Conservation (phyloP, 495 filamentous ascomycete genomes). For the Hapsidospora chrysogenum region DNA sequence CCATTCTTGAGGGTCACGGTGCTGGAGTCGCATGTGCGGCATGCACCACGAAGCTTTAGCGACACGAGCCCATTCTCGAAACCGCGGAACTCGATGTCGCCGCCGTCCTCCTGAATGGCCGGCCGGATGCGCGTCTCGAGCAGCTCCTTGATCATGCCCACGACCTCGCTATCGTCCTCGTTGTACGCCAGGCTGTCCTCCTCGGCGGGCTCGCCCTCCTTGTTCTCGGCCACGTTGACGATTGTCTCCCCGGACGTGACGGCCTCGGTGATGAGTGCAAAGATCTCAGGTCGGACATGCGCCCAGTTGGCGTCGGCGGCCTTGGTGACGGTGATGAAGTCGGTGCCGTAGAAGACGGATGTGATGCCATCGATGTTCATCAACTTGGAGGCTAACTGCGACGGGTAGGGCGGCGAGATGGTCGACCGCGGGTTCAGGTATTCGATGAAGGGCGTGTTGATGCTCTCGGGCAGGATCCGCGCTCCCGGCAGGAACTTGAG, state of each 20-base stretch:
- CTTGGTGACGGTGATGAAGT: conserved; percentile 96
- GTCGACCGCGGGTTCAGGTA: conserved; percentile 81
- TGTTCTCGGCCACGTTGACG: conserved; percentile 54
- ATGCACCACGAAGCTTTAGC: conserved; percentile 82
- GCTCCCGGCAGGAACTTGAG: conserved; percentile 91
- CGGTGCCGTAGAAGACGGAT: conserved; percentile 82
- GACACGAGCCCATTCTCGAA: conserved; percentile 75
- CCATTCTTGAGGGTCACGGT: conserved; percentile 92
- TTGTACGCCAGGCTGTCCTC: conserved; percentile 61
- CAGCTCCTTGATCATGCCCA: conserved; percentile 98
- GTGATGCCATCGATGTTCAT: conserved; percentile 85
- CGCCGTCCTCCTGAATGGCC: conserved; percentile 92
- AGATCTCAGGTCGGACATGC: conserved; percentile 87
- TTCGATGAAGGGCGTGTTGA: conserved; percentile 68
- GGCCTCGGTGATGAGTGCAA: conserved; percentile 82
- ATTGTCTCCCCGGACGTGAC: conserved; percentile 70
- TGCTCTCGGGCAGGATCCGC: conserved; percentile 50
- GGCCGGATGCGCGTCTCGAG: conserved; percentile 88
- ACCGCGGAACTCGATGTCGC: conserved; percentile 86
- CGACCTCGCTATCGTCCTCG: conserved; percentile 80
- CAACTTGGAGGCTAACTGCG: conserved; percentile 78
- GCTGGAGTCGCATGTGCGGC: conserved; percentile 87
- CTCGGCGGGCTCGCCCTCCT: conserved; percentile 19
- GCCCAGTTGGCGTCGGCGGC: conserved; percentile 76
- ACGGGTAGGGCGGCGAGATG: conserved; percentile 75